These are phyloP conservation scores for Amauroascus verrucosus DNA, from an alignment of 2,329 filamentous ascomycete species.

Conservation along the genomic window DNA sequence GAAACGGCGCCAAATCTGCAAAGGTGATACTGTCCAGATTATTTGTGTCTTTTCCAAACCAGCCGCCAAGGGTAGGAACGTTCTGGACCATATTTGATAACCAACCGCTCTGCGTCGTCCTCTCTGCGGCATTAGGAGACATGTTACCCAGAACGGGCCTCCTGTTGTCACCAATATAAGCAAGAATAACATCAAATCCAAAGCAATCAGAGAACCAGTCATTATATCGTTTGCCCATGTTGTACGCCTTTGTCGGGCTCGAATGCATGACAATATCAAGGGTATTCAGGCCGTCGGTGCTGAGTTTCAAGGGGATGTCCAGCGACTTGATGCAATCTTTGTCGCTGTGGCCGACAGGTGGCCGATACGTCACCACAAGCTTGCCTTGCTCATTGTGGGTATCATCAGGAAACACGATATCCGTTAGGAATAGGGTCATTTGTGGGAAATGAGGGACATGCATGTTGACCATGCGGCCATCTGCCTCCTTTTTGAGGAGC, in stretches of 20 bases:
- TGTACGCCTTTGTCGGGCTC: slow-evolving; percentile 49
- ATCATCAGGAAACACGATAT: slow-evolving; percentile 33
- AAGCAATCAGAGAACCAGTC: slow-evolving; percentile 59
- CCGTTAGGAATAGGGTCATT: slow-evolving; percentile 55
- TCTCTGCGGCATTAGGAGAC: slow-evolving; percentile 34
- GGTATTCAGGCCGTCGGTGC: slow-evolving; percentile 36
- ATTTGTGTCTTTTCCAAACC: neutral
- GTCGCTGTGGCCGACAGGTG: slow-evolving; percentile 17
- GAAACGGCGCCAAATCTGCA: slow-evolving; percentile 63
- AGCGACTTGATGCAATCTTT: slow-evolving; percentile 32
- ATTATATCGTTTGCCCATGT: slow-evolving; percentile 52
- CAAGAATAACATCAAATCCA: slow-evolving; percentile 50
- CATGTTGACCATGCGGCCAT: slow-evolving; percentile 43
- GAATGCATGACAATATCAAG: slow-evolving; percentile 50
- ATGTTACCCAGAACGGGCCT: slow-evolving; percentile 54
- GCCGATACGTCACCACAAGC: slow-evolving; percentile 34
- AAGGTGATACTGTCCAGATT: slow-evolving; percentile 50
- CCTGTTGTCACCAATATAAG: slow-evolving; percentile 54
- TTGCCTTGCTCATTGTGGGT: slow-evolving; percentile 23
- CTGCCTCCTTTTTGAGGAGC: slow-evolving; percentile 46
- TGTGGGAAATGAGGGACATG: slow-evolving; percentile 49
- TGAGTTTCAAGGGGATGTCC: slow-evolving; percentile 49
- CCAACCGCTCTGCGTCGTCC: slow-evolving; percentile 17
- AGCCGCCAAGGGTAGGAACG: slow-evolving; percentile 8
- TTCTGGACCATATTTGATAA: slow-evolving; percentile 15